Percentiles rank a stretch among this genome's conserved stretches.
These are phyloP conservation scores for Penicillium lagena DNA, from an alignment of 495 filamentous ascomycete genomes.

Conservation along the genomic window DNA sequence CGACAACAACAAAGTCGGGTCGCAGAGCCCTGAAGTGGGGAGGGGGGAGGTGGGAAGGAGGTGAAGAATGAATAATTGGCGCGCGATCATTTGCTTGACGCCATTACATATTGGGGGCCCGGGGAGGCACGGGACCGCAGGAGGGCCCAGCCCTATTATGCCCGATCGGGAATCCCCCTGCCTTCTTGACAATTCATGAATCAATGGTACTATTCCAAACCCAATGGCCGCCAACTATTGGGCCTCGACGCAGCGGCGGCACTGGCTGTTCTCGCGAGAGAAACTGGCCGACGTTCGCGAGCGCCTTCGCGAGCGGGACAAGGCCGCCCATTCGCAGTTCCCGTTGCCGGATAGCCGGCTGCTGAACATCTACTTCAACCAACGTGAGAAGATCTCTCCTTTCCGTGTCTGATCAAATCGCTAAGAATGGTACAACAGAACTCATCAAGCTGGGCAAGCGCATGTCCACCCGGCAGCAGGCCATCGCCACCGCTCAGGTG, in stretches of 20 bases:
- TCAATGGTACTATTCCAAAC: background rate
- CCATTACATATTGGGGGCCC: conserved; percentile 17
- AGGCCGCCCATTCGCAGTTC: conserved; percentile 63
- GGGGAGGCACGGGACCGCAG: conserved; percentile 21
- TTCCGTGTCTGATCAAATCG: background rate
- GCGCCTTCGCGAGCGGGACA: conserved; percentile 66
- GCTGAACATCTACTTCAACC: conserved; percentile 87
- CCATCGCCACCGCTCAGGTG: conserved; percentile 88
- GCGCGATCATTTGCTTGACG: conserved; percentile 35
- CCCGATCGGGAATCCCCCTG: conserved; percentile 19
- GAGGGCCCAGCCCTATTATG: conserved; percentile 31
- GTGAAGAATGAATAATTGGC: conserved; percentile 25
- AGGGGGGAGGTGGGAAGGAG: conserved; percentile 6
- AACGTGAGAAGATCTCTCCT: conserved; percentile 46
- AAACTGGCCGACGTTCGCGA: conserved; percentile 67
- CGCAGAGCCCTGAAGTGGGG: background rate
- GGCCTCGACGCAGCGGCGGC: conserved; percentile 82
- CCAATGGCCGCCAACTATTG: conserved; percentile 90
- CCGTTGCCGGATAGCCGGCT: conserved; percentile 76
- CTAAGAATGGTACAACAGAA: conserved; percentile 45
- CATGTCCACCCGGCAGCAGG: conserved; percentile 75
- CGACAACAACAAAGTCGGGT: conserved; percentile 2
- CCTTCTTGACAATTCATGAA: no score
- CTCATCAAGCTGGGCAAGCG: conserved; percentile 75
- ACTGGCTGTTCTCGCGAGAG: conserved; percentile 85